A percentile compares a stretch with the other conserved stretches of the same genome.
phyloP scores from a whole-genome alignment of 306 rosid genomes.

The Pueraria montana region DNA sequence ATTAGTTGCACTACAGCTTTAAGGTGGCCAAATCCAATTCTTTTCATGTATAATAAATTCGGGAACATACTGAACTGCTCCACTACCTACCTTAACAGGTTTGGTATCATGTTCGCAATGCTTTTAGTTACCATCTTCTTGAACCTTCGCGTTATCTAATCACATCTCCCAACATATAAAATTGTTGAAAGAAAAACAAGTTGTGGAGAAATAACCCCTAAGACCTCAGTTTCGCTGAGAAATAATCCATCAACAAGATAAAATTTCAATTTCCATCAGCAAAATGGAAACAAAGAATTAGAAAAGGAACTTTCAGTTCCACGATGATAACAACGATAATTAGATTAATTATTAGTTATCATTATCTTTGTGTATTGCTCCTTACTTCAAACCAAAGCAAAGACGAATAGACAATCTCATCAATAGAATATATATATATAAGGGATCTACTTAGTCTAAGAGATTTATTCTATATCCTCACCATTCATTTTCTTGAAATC shows the following conservation, averaged over 20 bases:
- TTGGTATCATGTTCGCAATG: constrained; percentile 20
- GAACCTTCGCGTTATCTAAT: constrained; percentile 33
- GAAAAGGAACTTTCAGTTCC: not conserved
- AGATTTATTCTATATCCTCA: no score
- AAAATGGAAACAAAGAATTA: not conserved
- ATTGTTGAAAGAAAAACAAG: not conserved
- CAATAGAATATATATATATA: no score
- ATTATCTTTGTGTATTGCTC: not conserved
- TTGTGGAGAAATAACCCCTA: not conserved
- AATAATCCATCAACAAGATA: constrained; percentile 35
- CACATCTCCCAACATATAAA: constrained; percentile 1
- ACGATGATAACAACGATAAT: not conserved
- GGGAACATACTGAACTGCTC: constrained; percentile 12
- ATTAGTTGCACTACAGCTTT: not conserved
- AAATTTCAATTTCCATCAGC: constrained; percentile 26
- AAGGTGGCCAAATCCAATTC: not conserved
- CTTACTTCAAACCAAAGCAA: constrained; percentile 41
- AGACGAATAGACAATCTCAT: not conserved
- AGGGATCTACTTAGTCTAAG: no score
- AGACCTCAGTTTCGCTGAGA: not conserved
- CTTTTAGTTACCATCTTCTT: constrained; percentile 17
- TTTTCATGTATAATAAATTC: not conserved
- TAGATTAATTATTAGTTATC: constrained; percentile 17
- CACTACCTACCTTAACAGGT: constrained; percentile 32
- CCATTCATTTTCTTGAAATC: no score